A percentile compares a stretch with the other conserved stretches of the same genome.
Conservation (phyloP, 2,329 filamentous ascomycete genomes). For the Xylariaceae sp. region DNA sequence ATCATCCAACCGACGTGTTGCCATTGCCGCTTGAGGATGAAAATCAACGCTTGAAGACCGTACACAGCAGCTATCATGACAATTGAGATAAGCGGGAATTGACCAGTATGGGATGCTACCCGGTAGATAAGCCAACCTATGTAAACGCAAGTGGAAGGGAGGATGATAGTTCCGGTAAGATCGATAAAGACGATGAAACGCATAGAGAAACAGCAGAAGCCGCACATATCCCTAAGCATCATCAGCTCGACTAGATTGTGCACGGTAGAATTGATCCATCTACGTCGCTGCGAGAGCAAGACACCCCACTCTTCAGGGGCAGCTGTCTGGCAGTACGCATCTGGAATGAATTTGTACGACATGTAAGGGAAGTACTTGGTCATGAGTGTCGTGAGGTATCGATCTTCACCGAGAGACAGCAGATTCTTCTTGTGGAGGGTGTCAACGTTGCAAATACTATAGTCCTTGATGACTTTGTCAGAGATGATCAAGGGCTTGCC, state of each 20-base stretch:
- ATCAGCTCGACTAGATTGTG: constrained; percentile 94
- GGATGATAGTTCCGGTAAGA: constrained; percentile 87
- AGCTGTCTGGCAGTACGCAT: constrained; percentile 90
- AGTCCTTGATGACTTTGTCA: constrained; percentile 84
- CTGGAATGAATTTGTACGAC: constrained; percentile 94
- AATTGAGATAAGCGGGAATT: constrained; percentile 85
- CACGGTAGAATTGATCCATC: constrained; percentile 99
- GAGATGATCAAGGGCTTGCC: constrained; percentile 94
- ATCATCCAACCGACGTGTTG: constrained; percentile 99
- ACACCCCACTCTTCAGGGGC: constrained; percentile 95
- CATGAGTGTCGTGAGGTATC: constrained; percentile 93
- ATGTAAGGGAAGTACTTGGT: constrained; percentile 95
- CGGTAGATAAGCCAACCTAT: constrained; percentile 85
- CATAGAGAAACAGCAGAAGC: constrained; percentile 99
- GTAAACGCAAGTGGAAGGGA: constrained; percentile 87
- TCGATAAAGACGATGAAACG: constrained; percentile 95
- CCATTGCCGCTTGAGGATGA: constrained; percentile 96
- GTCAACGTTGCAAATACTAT: constrained; percentile 86
- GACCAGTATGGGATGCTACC: constrained; percentile 68
- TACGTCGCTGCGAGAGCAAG: constrained; percentile 92
- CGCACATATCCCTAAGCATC: constrained; percentile 89
- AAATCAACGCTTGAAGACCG: constrained; percentile 93
- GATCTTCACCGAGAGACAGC: constrained; percentile 78
- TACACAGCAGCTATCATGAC: constrained; percentile 90
- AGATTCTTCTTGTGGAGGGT: constrained; percentile 91